Evolutionary conservation across 768 basidiomycete genomes (phyloP).

Genomic region (Phylloporus arenicola): DNA sequence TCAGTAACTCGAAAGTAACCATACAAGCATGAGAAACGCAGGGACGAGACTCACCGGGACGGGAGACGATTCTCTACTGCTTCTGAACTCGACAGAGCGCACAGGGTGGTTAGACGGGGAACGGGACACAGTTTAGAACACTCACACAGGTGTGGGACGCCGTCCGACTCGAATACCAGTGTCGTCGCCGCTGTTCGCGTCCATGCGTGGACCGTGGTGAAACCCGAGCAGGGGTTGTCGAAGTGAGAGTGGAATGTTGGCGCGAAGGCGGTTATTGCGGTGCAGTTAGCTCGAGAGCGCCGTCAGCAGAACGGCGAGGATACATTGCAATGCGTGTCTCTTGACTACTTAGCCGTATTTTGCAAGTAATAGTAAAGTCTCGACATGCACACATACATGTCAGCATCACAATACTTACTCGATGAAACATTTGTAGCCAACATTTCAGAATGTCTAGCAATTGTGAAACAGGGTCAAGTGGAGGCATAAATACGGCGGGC

Average conservation of each 20-base stretch:
- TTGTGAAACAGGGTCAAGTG: conserved; percentile 5
- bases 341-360: background rate
- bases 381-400: background rate
- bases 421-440: background rate
- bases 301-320: background rate
- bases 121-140: conserved; percentile 2
- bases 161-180: conserved; percentile 25
- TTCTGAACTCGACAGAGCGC: conserved; percentile 32
- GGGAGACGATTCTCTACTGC: conserved; percentile 55
- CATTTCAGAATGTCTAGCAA: background rate
- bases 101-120: conserved; percentile 2
- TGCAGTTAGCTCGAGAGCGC: background rate
- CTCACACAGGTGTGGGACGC: conserved; percentile 36
- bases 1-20: background rate
- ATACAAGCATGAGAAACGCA: background rate
- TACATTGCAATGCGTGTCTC: conserved; percentile 6
- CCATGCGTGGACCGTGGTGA: background rate
- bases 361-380: background rate
- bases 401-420: background rate
- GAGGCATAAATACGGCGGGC: conserved; percentile 39
- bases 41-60: conserved; percentile 32
- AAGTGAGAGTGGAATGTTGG: background rate
- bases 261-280: background rate
- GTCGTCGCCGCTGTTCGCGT: conserved; percentile 24
- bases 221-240: background rate